Evolutionary conservation across 1,284 basidiomycete genomes (phyloP).

Genomic region (Sporisorium reilianum): DNA sequence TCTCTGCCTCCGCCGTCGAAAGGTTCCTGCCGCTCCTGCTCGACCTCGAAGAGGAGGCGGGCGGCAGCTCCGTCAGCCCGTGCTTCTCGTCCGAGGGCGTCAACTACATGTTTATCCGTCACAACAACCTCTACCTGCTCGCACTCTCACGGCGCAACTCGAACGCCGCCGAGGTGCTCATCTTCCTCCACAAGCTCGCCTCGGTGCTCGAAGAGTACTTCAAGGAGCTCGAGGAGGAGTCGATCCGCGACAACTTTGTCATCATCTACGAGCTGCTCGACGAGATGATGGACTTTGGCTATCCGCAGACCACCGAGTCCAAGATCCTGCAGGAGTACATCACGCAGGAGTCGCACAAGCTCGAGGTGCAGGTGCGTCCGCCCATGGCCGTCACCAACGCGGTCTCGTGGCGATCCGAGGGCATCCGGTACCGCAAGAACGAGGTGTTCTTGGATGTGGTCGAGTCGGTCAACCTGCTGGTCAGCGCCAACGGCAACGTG

Average conservation of each 20-base stretch:
- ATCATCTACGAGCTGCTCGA: constrained; percentile 94
- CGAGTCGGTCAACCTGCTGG: constrained; percentile 95
- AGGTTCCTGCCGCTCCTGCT: constrained; percentile 93
- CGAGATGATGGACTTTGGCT: constrained; percentile 99
- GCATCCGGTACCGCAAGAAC: constrained; percentile 97
- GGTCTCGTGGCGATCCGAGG: constrained; percentile 97
- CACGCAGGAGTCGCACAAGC: constrained; percentile 98
- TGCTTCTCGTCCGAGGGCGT: constrained; percentile 82
- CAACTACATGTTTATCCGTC: constrained; percentile 98
- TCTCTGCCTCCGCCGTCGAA: constrained; percentile 87
- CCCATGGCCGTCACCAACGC: constrained; percentile 99
- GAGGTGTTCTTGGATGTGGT: constrained; percentile 99
- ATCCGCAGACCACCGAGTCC: constrained; percentile 98
- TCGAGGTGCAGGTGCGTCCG: constrained; percentile 94
- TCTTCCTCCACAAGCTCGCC: constrained; percentile 91
- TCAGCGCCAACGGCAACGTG: constrained; percentile 96
- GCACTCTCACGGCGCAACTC: constrained; percentile 95
- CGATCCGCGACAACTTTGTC: constrained; percentile 97
- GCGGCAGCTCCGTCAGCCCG: constrained; percentile 80
- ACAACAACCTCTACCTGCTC: constrained; percentile 95
- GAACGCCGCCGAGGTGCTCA: constrained; percentile 95
- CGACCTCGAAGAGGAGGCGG: constrained; percentile 95
- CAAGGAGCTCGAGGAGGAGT: constrained; percentile 99
- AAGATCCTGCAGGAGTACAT: constrained; percentile 99
- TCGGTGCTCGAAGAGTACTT: constrained; percentile 92